Evolutionary conservation across 75 land plant genomes (phyloP).

Genomic region (Adiantum capillusveneris): DNA sequence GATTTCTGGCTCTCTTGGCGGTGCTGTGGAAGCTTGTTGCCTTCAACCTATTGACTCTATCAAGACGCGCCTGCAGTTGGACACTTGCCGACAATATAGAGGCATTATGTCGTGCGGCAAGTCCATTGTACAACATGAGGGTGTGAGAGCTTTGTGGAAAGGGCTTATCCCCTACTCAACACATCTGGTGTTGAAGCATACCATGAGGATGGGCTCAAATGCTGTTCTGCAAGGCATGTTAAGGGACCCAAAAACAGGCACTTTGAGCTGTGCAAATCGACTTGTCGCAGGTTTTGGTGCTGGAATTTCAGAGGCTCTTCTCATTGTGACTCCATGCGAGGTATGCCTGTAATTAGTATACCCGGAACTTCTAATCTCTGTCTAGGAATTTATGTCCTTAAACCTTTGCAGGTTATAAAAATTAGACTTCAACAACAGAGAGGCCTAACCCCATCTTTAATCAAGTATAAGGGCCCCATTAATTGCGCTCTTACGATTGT

Average conservation of each 20-base stretch:
- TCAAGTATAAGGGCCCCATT: constrained; percentile 3
- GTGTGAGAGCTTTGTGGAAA: constrained; percentile 82
- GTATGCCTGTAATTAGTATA: too few relatives aligned
- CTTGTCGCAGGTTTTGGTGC: constrained; percentile 74
- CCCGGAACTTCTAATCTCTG: too few relatives aligned
- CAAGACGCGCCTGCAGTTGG: constrained; percentile 90
- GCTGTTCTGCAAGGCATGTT: constrained; percentile 63
- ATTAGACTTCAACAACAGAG: constrained; percentile 4
- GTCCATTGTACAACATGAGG: constrained; percentile 46
- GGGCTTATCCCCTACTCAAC: constrained; percentile 96
- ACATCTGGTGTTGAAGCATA: constrained; percentile 80
- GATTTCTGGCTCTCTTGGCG: constrained; percentile 83
- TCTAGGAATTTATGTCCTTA: too few relatives aligned
- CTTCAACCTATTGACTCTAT: constrained; percentile 93
- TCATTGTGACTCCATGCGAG: constrained; percentile 93
- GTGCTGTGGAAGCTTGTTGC: constrained; percentile 81
- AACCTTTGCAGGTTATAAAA: not conserved
- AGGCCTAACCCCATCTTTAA: not conserved
- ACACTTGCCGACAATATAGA: constrained; percentile 45
- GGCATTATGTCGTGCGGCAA: constrained; percentile 81
- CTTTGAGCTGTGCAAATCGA: constrained; percentile 39
- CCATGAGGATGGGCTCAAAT: constrained; percentile 94
- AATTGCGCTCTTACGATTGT: not conserved
- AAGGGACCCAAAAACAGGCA: constrained; percentile 59
- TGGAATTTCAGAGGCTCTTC: constrained; percentile 81